Base-by-base conservation (phyloP, 2,329 filamentous ascomycete species). In the Bipolaris gigantea region DNA sequence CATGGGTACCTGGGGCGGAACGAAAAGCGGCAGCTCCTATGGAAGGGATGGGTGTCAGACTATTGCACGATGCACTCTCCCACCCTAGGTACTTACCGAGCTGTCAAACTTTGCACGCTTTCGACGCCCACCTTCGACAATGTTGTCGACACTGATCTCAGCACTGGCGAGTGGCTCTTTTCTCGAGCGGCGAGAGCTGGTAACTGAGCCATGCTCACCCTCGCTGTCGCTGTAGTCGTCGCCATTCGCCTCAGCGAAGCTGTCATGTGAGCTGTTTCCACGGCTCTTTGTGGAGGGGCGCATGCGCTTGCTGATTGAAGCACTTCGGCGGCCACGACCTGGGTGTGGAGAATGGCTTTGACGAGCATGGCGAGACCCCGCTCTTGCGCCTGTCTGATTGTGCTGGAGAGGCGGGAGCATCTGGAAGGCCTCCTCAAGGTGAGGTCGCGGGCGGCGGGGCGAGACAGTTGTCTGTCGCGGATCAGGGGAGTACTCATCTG, bases 91-190 rank as follows among this genome's bases (percentile, higher is more conserved):
- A 82, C 93, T 87, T 88, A 97, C 93, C 77, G 93, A 97, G 80
- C 93, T 97, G 76, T 97, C 93, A 78, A 88, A 88, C 77, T 96
- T 97, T 67, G 93, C 90, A 71, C 92, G 86, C 81, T 97, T 97
- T 72, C 94, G 88, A 75, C 94, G 88, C 63, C 93, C 92, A 71
- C 95, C 94, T 77, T 97, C 93, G 57, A 99, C 89, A 75, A 99
- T 97, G 73, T 99, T 99, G 66, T 97, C 92, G 64, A 97, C 85
- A 73, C 93, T 97, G 71, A 99, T 99, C 66, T 99, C 94, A 15
- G 94, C 96, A 73, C 91, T 97, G 44, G 90, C 92, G 67, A 96
- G 85, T 61, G 91, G 89, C 68, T 97, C 92, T 61, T 81, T 86
- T 75, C 90, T 92, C 65, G 83, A 85, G 73, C 89, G 89, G 67